Evolutionary conservation across 1,284 basidiomycete species (phyloP).

Genomic region (Austroboletus novae-zelandiae): DNA sequence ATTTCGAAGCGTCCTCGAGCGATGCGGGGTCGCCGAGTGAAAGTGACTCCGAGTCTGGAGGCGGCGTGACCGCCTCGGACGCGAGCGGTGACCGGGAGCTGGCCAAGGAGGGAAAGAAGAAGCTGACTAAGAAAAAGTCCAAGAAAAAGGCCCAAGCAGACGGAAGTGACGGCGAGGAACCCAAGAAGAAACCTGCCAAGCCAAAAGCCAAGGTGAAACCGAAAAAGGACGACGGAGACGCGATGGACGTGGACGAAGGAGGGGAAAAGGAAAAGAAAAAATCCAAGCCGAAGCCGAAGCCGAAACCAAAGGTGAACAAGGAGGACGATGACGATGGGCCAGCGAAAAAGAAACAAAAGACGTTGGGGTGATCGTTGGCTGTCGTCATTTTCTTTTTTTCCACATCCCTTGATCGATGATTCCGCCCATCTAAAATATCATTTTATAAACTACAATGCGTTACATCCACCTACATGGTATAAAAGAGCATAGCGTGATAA

Average conservation of each 20-base stretch:
- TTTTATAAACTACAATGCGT: slow-evolving; percentile 22
- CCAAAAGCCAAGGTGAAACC: slow-evolving; percentile 46
- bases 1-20: slow-evolving; percentile 83
- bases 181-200: slow-evolving; percentile 42
- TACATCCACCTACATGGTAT: slow-evolving; percentile 18
- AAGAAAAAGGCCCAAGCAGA: slow-evolving; percentile 37
- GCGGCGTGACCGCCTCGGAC: slow-evolving; percentile 71
- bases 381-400: background rate
- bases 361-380: slow-evolving; percentile 26
- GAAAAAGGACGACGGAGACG: slow-evolving; percentile 35
- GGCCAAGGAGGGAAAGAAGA: slow-evolving; percentile 45
- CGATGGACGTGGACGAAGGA: slow-evolving; percentile 41
- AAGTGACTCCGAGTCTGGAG: slow-evolving; percentile 64
- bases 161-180: slow-evolving; percentile 37
- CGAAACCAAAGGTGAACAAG: slow-evolving; percentile 37
- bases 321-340: slow-evolving; percentile 54
- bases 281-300: slow-evolving; percentile 47
- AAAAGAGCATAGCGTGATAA: slow-evolving; percentile 5
- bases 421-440: slow-evolving; percentile 14
- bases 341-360: slow-evolving; percentile 71
- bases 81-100: slow-evolving; percentile 70
- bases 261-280: slow-evolving; percentile 39
- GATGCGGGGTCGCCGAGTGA: slow-evolving; percentile 84
- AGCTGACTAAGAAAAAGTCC: slow-evolving; percentile 35
- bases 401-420: background rate